Percentiles rank a stretch among this genome's conserved stretches.
Conservation (phyloP, 139 green algal genomes). For the Volvox africanus region DNA sequence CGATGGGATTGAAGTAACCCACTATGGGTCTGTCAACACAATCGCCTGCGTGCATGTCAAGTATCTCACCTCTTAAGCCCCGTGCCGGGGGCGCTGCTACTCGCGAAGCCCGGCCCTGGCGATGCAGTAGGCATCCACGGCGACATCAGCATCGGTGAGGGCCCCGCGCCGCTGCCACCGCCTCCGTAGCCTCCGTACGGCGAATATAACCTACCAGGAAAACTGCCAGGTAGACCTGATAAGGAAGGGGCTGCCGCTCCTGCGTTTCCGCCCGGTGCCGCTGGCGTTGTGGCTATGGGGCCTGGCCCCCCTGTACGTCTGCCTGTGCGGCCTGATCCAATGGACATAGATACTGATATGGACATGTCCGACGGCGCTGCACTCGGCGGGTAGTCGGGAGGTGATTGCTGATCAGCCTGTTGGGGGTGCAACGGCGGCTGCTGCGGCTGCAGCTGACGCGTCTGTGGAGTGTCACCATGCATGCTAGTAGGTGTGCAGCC, state of each 20-base stretch:
- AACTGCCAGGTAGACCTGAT: not conserved
- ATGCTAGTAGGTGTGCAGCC: not conserved
- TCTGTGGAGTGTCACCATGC: not conserved
- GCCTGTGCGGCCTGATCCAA: not conserved
- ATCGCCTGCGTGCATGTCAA: too few relatives aligned
- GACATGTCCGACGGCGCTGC: conserved; percentile 8
- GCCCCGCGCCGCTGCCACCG: not conserved
- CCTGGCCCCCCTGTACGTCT: too few relatives aligned
- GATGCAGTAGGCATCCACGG: conserved; percentile 7
- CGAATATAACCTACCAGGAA: not conserved
- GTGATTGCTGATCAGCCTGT: not conserved
- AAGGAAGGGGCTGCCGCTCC: not conserved
- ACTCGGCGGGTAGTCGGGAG: not conserved
- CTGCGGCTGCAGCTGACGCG: not conserved
- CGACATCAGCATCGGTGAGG: not conserved
- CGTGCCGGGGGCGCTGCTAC: not conserved
- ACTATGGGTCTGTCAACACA: too few relatives aligned
- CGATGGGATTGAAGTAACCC: too few relatives aligned
- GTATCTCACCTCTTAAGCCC: conserved; percentile 15
- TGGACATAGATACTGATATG: not conserved
- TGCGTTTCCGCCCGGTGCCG: too few relatives aligned
- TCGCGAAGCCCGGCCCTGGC: conserved; percentile 4
- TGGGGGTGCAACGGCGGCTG: not conserved
- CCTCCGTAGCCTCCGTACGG: not conserved
- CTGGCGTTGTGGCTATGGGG: not conserved